Conservation (phyloP, 345 rosid genomes). For the Dipteronia sinensis region DNA sequence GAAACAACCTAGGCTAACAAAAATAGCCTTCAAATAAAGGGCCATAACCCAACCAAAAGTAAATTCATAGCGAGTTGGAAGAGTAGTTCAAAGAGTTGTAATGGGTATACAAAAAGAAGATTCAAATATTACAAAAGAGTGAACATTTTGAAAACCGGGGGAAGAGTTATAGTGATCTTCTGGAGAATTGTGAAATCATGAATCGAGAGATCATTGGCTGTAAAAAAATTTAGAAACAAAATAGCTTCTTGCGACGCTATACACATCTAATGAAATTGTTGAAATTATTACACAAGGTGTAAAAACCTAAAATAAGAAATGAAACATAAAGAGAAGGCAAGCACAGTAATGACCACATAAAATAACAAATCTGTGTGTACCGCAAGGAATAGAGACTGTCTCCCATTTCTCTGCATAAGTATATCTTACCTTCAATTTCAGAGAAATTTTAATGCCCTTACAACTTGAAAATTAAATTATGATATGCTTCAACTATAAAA, state of each 20-base stretch:
- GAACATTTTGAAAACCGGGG: background rate
- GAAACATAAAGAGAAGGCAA: conserved; percentile 8
- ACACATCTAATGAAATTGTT: background rate
- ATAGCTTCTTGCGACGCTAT: background rate
- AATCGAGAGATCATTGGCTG: background rate
- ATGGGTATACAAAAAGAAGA: too few species aligned
- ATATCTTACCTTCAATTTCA: conserved; percentile 58
- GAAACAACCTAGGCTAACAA: too few species aligned
- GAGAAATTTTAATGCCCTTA: conserved; percentile 72
- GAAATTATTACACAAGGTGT: background rate
- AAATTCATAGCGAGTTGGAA: too few species aligned
- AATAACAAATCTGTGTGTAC: conserved; percentile 90
- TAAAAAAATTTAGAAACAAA: conserved; percentile 6
- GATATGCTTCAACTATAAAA: conserved; percentile 11
- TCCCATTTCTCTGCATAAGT: conserved; percentile 55
- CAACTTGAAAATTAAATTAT: conserved; percentile 22
- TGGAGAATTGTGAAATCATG: background rate
- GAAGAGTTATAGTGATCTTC: background rate
- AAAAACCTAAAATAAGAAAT: background rate
- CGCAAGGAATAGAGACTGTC: conserved; percentile 79
- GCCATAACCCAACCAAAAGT: too few species aligned
- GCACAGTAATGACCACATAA: conserved; percentile 10
- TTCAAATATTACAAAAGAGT: background rate
- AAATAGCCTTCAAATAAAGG: too few species aligned
- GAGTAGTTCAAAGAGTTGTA: too few species aligned